These are phyloP conservation scores for Xerocomus spinulosus DNA, from an alignment of 768 basidiomycete genomes.

Conservation along the genomic window DNA sequence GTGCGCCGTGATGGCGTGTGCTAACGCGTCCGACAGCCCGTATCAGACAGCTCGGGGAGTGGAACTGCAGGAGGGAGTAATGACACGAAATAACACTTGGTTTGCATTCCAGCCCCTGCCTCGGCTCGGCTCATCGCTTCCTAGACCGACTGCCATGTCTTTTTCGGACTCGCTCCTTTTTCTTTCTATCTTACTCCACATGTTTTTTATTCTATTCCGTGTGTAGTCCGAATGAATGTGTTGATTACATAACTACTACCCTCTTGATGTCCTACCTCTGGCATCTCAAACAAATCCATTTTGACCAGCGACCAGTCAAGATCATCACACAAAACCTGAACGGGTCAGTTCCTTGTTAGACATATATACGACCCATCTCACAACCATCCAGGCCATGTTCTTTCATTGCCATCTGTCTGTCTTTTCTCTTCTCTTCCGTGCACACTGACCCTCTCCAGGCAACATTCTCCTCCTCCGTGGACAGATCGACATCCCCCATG, in stretches of 20 bases:
- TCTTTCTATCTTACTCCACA: no score
- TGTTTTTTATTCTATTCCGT: no score
- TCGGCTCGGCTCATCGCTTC: neutral
- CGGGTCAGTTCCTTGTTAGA: constrained; percentile 48
- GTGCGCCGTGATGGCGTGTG: no score
- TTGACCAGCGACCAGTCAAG: constrained; percentile 43
- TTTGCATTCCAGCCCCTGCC: neutral
- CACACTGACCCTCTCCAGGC: constrained; percentile 32
- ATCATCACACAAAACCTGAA: constrained; percentile 84
- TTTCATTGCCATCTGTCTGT: constrained; percentile 79
- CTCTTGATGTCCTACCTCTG: constrained; percentile 53
- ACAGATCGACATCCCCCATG: constrained; percentile 64
- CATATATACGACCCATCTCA: no score
- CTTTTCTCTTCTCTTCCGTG: neutral
- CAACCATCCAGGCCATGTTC: constrained; percentile 67
- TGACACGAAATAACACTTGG: neutral
- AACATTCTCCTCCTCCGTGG: constrained; percentile 88
- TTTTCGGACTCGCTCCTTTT: no score
- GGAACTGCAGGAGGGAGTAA: neutral
- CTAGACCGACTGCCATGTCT: no score
- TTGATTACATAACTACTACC: neutral
- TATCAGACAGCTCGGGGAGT: neutral
- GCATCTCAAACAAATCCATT: constrained; percentile 68
- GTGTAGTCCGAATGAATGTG: no score
- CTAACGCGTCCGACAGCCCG: neutral